phyloP scores from a whole-genome alignment of 169 alveolate genomes.

The Plasmodium ovale region DNA sequence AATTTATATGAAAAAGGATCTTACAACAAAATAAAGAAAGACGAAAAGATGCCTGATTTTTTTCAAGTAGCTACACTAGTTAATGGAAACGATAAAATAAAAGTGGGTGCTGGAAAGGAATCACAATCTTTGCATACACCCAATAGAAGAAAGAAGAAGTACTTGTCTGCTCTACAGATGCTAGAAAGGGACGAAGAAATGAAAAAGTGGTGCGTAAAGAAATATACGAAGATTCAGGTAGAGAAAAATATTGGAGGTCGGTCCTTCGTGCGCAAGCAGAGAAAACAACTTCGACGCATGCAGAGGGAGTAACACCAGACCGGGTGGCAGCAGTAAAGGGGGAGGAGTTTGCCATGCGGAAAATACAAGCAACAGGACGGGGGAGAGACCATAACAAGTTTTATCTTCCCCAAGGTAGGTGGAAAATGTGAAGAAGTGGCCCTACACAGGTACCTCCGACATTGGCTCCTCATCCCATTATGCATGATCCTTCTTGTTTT shows the following conservation, averaged over 20 bases:
- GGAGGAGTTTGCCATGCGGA: slow-evolving; percentile 17
- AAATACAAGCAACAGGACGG: neutral
- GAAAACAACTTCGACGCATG: slow-evolving; percentile 22
- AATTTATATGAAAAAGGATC: slow-evolving; percentile 43
- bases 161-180: slow-evolving; percentile 43
- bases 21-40: slow-evolving; percentile 68
- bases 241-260: slow-evolving; percentile 76
- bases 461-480: too few relatives aligned
- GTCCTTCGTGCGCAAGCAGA: slow-evolving; percentile 69
- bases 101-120: slow-evolving; percentile 74
- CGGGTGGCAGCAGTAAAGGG: neutral
- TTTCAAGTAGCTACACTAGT: slow-evolving; percentile 76
- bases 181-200: slow-evolving; percentile 40
- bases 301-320: neutral
- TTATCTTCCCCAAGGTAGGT: too few relatives aligned
- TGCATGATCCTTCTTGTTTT: too few relatives aligned
- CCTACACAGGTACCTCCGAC: too few relatives aligned
- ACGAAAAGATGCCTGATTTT: slow-evolving; percentile 74
- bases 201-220: slow-evolving; percentile 72
- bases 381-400: too few relatives aligned
- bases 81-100: slow-evolving; percentile 62
- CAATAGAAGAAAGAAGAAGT: slow-evolving; percentile 50
- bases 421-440: too few relatives aligned
- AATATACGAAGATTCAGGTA: slow-evolving; percentile 66
- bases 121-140: slow-evolving; percentile 74